These are phyloP conservation scores for Athelia sp. DNA, from an alignment of 1,284 basidiomycete genomes.

Conservation along the genomic window DNA sequence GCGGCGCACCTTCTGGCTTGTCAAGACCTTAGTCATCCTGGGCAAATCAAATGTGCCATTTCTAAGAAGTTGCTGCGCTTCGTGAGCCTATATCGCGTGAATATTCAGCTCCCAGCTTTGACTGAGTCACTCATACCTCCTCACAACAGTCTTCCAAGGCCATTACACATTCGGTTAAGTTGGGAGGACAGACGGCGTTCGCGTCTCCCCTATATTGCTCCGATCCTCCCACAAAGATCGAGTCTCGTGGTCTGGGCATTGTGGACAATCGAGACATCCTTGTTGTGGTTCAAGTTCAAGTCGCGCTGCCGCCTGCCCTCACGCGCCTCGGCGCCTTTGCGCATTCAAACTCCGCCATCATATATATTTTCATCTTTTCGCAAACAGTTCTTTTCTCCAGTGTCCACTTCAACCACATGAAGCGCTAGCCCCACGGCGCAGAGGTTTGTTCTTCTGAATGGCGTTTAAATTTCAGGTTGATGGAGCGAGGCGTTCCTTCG, in stretches of 20 bases:
- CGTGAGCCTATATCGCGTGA: constrained; percentile 42
- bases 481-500: constrained; percentile 4
- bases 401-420: constrained; percentile 4
- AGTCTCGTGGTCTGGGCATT: constrained; percentile 55
- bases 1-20: constrained; percentile 54
- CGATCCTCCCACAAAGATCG: constrained; percentile 57
- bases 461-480: constrained; percentile 4
- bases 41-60: constrained; percentile 66
- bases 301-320: neutral
- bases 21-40: constrained; percentile 59
- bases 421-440: constrained; percentile 4
- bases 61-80: constrained; percentile 62
- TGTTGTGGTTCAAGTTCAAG: neutral
- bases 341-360: neutral
- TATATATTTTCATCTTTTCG: neutral
- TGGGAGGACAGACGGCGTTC: constrained; percentile 60
- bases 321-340: neutral
- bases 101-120: neutral
- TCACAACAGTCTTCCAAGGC: constrained; percentile 74
- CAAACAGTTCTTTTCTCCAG: constrained; percentile 1
- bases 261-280: constrained; percentile 55
- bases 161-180: constrained; percentile 64
- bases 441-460: constrained; percentile 3
- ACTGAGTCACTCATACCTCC: constrained; percentile 36
- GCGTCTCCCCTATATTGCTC: constrained; percentile 56